Base-by-base conservation (phyloP, 176 grass and related monocot genomes). In the Stipa capillata region DNA sequence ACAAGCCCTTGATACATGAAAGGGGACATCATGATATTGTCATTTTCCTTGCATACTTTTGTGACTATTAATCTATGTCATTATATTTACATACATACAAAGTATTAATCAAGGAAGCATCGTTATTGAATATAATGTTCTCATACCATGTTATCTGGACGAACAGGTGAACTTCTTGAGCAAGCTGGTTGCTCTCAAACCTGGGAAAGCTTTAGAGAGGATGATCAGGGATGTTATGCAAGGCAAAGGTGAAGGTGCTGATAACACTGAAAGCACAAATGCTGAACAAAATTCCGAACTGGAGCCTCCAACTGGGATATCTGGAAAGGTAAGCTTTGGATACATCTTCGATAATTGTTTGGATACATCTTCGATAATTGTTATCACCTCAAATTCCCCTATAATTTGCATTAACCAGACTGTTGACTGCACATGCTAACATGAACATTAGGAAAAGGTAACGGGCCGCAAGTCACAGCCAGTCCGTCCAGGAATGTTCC, bases 401-500 rank as follows among this genome's bases (percentile, higher is more conserved):
- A 51, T 79, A 58, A 21, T 45, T 40, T 56, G 8, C 31, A 24
- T 67, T 17, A 73, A 20, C 7, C n/a, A n/a, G 42, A 58, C 49
- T 74, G 54, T 73, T 74, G 50, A 67, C 68, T 53, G 8, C 33
- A 13, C 36, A 17, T 83, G 24, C 35, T 62, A 43, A 14, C 76
- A n/a, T 82, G 75, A 67, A 27, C 14, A 86, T 68, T 44, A 92
- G 95, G 89, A 87, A 77, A 94, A 88, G 54, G 63, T 92, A 41
- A 84, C 82, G 3, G 91, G 83, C 31, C 49, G 77, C 79, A 98
- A 87, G 52, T 85, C 95, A 74, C 85, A 78, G 4, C 95, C 95
- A 27, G 92, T 97, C 68, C 83, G 92, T 4, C 95, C 95, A 63
- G 95, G 92, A 82, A 97, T 92, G 95, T 97, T 97, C 40, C 95